Conservation (phyloP, 2,329 filamentous ascomycete species). For the Fusarium abutilonis region DNA sequence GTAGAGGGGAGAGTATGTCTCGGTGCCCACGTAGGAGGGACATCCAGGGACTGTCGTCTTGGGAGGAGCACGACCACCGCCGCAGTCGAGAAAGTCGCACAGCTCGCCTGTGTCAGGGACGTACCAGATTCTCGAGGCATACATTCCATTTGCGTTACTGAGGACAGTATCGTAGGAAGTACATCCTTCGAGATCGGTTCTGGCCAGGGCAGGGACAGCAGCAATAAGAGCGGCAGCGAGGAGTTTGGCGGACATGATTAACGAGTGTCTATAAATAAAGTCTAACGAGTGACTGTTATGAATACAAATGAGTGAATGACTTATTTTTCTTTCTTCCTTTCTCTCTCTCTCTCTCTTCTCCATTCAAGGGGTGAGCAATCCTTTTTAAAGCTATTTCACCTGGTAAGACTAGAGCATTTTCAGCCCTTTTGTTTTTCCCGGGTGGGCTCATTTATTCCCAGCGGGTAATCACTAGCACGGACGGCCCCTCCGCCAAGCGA, state of each 20-base stretch:
- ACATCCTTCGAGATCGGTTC: slow-evolving; percentile 60
- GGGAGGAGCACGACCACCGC: slow-evolving; percentile 71
- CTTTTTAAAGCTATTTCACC: slow-evolving; percentile 17
- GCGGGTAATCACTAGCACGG: slow-evolving; percentile 11
- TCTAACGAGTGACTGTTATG: slow-evolving; percentile 3
- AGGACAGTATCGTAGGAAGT: slow-evolving; percentile 51
- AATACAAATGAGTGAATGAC: slow-evolving; percentile 12
- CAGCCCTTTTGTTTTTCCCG: not conserved
- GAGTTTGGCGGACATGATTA: slow-evolving; percentile 44
- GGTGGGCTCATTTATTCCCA: slow-evolving; percentile 17
- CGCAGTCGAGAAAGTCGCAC: slow-evolving; percentile 72
- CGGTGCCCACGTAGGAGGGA: slow-evolving; percentile 63
- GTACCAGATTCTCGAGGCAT: slow-evolving; percentile 65
- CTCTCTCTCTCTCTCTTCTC: not conserved
- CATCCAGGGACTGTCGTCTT: slow-evolving; percentile 73
- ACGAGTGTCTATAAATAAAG: slow-evolving; percentile 13
- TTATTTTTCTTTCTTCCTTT: not conserved
- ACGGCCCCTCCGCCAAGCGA: slow-evolving; percentile 11
- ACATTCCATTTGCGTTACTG: slow-evolving; percentile 47
- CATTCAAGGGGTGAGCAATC: slow-evolving; percentile 7
- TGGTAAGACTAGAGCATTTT: not conserved
- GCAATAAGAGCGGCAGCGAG: slow-evolving; percentile 44
- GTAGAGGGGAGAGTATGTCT: slow-evolving; percentile 62
- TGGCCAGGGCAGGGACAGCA: slow-evolving; percentile 51
- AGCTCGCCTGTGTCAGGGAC: slow-evolving; percentile 71